phyloP scores from a whole-genome alignment of 495 filamentous ascomycete genomes.

The Trichoderma virens region DNA sequence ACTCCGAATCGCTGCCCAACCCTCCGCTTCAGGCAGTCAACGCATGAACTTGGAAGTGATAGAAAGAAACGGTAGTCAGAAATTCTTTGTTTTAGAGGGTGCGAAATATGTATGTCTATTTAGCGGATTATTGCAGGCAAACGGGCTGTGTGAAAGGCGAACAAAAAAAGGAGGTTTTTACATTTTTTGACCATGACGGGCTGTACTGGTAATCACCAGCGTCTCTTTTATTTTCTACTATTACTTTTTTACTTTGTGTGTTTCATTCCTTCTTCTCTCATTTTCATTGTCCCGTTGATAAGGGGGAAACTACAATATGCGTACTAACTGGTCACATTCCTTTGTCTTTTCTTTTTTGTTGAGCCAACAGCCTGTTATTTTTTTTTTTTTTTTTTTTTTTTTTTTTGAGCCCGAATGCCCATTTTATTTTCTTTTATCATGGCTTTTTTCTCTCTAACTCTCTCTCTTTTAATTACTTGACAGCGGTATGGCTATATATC shows the following conservation, averaged over 20 bases:
- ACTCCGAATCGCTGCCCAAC: slow-evolving; percentile 27
- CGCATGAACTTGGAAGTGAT: slow-evolving; percentile 20
- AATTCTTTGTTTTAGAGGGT: neutral
- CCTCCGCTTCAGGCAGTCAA: slow-evolving; percentile 32
- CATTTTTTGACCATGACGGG: neutral
- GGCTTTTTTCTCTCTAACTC: no score
- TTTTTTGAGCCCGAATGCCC: neutral
- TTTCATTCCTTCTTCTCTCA: neutral
- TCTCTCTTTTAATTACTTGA: neutral
- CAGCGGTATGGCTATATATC: neutral
- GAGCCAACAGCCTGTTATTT: neutral
- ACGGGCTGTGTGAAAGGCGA: slow-evolving; percentile 12
- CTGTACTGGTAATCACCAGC: neutral
- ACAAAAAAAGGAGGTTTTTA: slow-evolving; percentile 11
- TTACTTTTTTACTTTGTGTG: neutral
- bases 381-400: neutral
- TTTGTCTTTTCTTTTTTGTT: neutral
- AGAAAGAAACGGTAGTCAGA: neutral
- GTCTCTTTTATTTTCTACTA: neutral
- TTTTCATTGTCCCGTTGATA: no score
- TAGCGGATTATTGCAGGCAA: neutral
- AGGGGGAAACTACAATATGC: no score
- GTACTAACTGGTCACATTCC: no score
- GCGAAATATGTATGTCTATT: slow-evolving; percentile 6
- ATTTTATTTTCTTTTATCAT: neutral